phyloP scores from a whole-genome alignment of 306 rosid genomes.

The Prunus mongolica region DNA sequence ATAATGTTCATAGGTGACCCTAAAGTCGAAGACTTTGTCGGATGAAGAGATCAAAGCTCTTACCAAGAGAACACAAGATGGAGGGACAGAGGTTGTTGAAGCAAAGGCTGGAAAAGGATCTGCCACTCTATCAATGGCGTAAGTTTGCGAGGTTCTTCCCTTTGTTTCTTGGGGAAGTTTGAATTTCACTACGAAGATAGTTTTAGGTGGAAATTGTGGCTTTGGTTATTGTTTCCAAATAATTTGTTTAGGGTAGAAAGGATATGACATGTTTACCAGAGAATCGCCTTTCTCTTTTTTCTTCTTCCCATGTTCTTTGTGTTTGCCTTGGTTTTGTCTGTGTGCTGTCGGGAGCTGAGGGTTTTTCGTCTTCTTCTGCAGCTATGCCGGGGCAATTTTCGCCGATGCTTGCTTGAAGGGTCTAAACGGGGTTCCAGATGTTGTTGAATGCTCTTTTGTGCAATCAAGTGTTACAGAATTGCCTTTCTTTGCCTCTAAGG shows the following conservation, averaged over 20 bases:
- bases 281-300: too few species aligned
- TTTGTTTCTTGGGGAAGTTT: neutral
- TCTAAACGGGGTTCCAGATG: neutral
- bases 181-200: neutral
- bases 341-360: neutral
- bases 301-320: too few species aligned
- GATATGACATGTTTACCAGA: too few species aligned
- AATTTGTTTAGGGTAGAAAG: neutral
- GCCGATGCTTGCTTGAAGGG: neutral
- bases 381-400: neutral
- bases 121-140: slow-evolving; percentile 96
- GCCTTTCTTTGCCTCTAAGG: slow-evolving; percentile 93
- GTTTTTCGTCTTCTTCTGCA: neutral
- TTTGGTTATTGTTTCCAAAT: neutral
- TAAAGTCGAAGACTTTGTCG: slow-evolving; percentile 47
- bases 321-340: too few species aligned
- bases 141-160: slow-evolving; percentile 41
- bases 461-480: slow-evolving; percentile 75
- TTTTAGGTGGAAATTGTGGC: neutral
- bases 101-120: slow-evolving; percentile 98
- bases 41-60: slow-evolving; percentile 61
- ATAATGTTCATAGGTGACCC: slow-evolving; percentile 55
- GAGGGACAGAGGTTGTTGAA: slow-evolving; percentile 93
- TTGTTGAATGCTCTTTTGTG: slow-evolving; percentile 67
- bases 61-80: slow-evolving; percentile 86